phyloP scores from a whole-genome alignment of 1,284 basidiomycete species.

The Melampsora occidentalis region DNA sequence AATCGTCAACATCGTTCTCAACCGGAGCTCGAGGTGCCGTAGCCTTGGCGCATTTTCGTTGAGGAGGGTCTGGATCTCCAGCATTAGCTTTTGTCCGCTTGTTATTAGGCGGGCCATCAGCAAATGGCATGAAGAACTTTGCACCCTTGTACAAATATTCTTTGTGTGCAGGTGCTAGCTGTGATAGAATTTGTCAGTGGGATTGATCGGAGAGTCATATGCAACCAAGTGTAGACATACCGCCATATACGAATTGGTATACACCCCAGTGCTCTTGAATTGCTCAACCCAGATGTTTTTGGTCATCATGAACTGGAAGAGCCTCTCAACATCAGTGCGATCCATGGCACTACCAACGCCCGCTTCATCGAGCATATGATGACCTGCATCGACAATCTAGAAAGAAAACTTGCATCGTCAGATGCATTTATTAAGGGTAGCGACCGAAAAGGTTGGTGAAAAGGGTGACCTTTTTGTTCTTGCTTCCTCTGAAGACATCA shows the following conservation, averaged over 20 bases:
- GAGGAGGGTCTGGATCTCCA: neutral
- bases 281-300: slow-evolving; percentile 56
- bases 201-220: too few relatives aligned
- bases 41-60: neutral
- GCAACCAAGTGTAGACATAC: slow-evolving; percentile 46
- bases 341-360: slow-evolving; percentile 62
- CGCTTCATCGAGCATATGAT: slow-evolving; percentile 59
- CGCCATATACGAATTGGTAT: slow-evolving; percentile 54
- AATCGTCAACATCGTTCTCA: neutral
- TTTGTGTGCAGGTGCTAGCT: slow-evolving; percentile 1
- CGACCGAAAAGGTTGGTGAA: slow-evolving; percentile 39
- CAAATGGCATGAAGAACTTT: neutral
- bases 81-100: neutral
- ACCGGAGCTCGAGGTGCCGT: neutral
- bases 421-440: slow-evolving; percentile 47
- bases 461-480: slow-evolving; percentile 54
- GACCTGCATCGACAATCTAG: slow-evolving; percentile 56
- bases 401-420: neutral
- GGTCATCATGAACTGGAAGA: slow-evolving; percentile 63
- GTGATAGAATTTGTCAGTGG: neutral
- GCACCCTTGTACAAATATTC: neutral
- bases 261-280: slow-evolving; percentile 43
- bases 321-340: slow-evolving; percentile 62
- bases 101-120: neutral
- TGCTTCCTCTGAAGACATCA: slow-evolving; percentile 66